phyloP scores from a whole-genome alignment of 208 protist genomes.

The Kentomonas sorsogonicus region DNA sequence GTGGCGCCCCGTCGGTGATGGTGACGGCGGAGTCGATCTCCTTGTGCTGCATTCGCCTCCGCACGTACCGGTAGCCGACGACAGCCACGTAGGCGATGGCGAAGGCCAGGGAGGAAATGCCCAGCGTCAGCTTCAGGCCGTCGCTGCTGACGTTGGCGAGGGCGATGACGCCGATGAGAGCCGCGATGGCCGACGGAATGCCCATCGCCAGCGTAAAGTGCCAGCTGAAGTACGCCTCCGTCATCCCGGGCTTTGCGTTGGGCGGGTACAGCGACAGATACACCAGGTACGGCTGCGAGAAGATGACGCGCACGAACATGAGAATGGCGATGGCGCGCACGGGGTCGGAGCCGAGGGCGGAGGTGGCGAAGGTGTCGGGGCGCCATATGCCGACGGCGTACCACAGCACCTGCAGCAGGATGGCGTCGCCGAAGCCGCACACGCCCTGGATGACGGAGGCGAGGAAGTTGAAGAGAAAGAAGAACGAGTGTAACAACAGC shows the following conservation, averaged over 20 bases:
- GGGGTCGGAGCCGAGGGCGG: constrained; percentile 23
- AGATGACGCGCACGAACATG: constrained; percentile 35
- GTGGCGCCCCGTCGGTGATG: too few relatives aligned
- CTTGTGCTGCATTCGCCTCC: constrained; percentile 1
- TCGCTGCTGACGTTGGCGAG: constrained; percentile 16
- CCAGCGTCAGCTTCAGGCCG: constrained; percentile 25
- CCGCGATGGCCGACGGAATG: constrained; percentile 24
- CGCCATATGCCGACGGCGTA: constrained; percentile 17
- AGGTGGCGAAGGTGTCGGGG: constrained; percentile 23
- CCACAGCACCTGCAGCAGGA: constrained; percentile 38
- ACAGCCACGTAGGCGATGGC: constrained; percentile 23
- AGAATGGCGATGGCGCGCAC: constrained; percentile 27
- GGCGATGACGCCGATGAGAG: constrained; percentile 21
- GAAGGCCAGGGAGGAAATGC: constrained; percentile 34
- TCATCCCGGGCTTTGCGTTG: too few relatives aligned
- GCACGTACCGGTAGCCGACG: constrained; percentile 15
- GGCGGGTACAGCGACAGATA: too few relatives aligned
- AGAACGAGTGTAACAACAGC: too few relatives aligned
- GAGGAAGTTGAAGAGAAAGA: constrained; percentile 25
- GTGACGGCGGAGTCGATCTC: too few relatives aligned
- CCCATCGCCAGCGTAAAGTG: constrained; percentile 34
- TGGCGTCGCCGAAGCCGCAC: constrained; percentile 35
- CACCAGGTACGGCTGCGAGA: constrained; percentile 21
- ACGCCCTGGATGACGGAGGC: constrained; percentile 29
- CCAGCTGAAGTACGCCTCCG: constrained; percentile 29